These are phyloP conservation scores for Syzygium jambos DNA, from an alignment of 345 rosid species.

Conservation along the genomic window DNA sequence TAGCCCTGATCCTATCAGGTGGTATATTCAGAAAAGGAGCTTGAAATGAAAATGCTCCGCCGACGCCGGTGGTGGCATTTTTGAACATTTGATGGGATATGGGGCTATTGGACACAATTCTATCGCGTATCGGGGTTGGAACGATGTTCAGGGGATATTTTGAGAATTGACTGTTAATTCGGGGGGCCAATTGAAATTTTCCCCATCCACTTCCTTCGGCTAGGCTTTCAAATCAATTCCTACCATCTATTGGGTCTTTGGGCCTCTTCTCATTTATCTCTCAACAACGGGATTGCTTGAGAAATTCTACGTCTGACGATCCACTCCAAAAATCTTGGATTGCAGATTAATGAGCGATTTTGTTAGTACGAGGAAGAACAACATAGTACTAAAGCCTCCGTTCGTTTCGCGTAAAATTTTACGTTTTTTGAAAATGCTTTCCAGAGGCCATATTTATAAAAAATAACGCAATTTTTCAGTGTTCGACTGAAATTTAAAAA, in stretches of 20 bases:
- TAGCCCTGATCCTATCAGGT: not conserved
- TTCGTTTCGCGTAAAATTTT: too few species aligned
- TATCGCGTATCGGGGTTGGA: not conserved
- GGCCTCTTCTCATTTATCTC: not conserved
- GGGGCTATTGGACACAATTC: not conserved
- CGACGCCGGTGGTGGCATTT: accelerated
- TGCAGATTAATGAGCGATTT: not conserved
- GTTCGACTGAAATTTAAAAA: too few species aligned
- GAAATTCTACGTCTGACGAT: not conserved
- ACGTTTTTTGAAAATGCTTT: too few species aligned
- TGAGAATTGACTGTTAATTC: not conserved
- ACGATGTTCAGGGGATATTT: not conserved
- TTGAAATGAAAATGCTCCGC: not conserved
- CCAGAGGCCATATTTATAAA: too few species aligned
- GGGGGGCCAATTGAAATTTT: not conserved
- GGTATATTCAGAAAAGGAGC: not conserved
- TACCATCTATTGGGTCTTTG: not conserved
- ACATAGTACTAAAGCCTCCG: too few species aligned
- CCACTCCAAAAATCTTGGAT: not conserved
- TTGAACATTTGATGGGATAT: not conserved
- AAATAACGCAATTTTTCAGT: too few species aligned
- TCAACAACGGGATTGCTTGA: not conserved
- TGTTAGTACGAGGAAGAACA: not conserved
- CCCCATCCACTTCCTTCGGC: not conserved
- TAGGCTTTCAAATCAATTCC: not conserved